Base-by-base conservation (phyloP, 148 eudicot genomes). In the Arctostaphylos glauca region DNA sequence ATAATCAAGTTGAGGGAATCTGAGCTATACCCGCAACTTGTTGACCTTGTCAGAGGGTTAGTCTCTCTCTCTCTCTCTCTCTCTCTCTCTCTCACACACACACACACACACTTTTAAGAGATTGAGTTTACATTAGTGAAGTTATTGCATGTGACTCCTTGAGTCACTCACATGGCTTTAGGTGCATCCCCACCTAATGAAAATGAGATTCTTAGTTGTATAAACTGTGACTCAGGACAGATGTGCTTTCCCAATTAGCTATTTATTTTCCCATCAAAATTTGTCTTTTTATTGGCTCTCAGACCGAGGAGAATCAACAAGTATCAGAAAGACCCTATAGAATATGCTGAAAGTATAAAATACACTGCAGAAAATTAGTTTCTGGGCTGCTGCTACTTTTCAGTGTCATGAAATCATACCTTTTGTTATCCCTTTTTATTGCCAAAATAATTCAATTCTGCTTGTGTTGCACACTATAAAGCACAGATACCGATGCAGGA, bases 21-120 rank as follows among this genome's bases (percentile, higher is more conserved):
- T 44, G 91, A 96, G 84, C 97, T 96, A 82, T 94, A 96, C 86
- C 99, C 98, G 41, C 99, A 96, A 79, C 95, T 96, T 79, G 95
- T 93, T 77, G 88, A 92, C 70, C 95, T 96, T 78, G 94, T 93
- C 54, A 92, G 92, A 86, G 98, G 98, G 99, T 96, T 86, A 83
- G 84, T 2, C 23, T 52, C 31, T 59, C n/a, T 48, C 59, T 67
- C 59, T 9, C 19, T 59, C 41, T 58, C 14, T 18, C 77, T 9
- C 71, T 54, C 52, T 1, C 18, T n/a, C 60, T 4, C 9, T 12
- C 47, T 9, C 49, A 21, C 38, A 43, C 81, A 13, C 10, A 0
- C 67, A 0, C n/a, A 2, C 19, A 2, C 18, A 0, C 38, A 0
- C 66, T 55, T 23, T 21, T 43, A 25, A 66, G 71, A 25, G 43